Evolutionary conservation across 2,329 filamentous ascomycete genomes (phyloP).

Genomic region (Botrytis elliptica): DNA sequence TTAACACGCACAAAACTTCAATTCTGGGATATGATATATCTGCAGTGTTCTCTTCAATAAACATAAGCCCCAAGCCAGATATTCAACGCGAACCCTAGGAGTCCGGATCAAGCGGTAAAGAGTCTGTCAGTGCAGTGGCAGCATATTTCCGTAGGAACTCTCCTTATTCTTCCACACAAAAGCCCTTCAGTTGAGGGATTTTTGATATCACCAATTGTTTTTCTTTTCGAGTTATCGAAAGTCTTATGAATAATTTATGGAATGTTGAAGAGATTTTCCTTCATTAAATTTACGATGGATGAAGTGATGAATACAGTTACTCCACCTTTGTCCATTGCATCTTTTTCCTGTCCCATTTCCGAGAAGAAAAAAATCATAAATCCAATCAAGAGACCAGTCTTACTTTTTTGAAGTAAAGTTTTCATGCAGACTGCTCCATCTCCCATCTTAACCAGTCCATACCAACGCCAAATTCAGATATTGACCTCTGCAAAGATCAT

Average conservation of each 20-base stretch:
- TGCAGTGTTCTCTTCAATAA: neutral
- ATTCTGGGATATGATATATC: neutral
- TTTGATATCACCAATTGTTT: neutral
- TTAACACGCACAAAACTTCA: neutral
- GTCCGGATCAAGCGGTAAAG: neutral
- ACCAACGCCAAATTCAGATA: neutral
- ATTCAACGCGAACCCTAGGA: neutral
- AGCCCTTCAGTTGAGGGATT: neutral
- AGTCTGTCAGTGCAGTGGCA: neutral
- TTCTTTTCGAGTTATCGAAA: neutral
- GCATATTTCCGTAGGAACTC: neutral
- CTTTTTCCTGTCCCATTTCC: neutral
- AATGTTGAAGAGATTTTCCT: neutral
- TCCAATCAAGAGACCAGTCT: neutral
- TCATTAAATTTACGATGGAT: neutral
- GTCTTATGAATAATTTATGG: neutral
- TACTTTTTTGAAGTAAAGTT: neutral
- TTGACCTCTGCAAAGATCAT: neutral
- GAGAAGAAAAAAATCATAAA: neutral
- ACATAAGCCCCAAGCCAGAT: neutral
- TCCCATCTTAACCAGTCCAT: neutral
- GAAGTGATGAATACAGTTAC: neutral
- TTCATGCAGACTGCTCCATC: neutral
- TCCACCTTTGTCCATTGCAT: neutral
- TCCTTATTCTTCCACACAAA: neutral